Evolutionary conservation across 371 early-diverging fungal genomes (phyloP), one percentile per base, ranked within the genome.

Genomic region (Batkoa obscura): DNA sequence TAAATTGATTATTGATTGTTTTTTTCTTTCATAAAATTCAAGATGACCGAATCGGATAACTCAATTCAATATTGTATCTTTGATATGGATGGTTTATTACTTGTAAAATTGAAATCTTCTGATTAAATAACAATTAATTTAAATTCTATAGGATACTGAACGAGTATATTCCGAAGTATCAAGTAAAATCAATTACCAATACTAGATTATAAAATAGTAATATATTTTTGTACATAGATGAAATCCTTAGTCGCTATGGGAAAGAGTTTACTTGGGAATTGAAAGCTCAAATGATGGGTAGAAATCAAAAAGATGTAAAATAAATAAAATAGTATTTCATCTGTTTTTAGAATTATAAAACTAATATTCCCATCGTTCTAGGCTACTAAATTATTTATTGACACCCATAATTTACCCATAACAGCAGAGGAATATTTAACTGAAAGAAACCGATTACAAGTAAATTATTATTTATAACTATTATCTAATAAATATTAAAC

Each of bases 131-230:
- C 23, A 23, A 23, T 51, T 54, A 49, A 39, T 30, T 46, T 12
- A 43, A 23, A 31, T 68, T 39, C 32, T 72, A 48, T 53, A 68
- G 58, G 83, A 91, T 65, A 90, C 94, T 0, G 94, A 94, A 72
- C 70, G 76, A 35, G 78, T 94, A 55, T 94, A 94, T 66, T 80
- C 89, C 4, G 73, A 83, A 66, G 90, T 90, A 9, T 84, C 90
- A 17, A 49, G 65, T 65, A 62, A 36, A 36, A 37, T 48, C 30
- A 12, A 12, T 12, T 32, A 12, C 12, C 35, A 23, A 23, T 23
- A 23, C 23, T 23, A 23, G 23, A 23, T 23, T 23, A 23, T 23
- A 23, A 23, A 10, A 2, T 2, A 32, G 0, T 9, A 38, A 10
- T n/a, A 34, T 32, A n/a, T 42, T 3, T 31, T 43, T 46, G 15